A percentile compares a stretch with the other conserved stretches of the same genome.
Conservation (phyloP, 1,139 yeast genomes). For the Candida anutae region DNA sequence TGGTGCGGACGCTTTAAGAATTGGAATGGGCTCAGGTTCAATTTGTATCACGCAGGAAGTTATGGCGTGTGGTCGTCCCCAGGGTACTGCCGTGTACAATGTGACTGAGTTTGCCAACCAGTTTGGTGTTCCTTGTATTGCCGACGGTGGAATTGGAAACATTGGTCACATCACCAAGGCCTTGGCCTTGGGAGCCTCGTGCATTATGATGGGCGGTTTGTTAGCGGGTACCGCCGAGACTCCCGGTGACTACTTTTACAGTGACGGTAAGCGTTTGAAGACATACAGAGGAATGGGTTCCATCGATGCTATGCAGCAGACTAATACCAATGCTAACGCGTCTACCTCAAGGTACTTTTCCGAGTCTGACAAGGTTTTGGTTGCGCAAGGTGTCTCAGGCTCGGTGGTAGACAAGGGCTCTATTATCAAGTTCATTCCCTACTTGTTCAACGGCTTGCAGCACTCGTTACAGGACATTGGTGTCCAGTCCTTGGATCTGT, state of each 20-base stretch:
- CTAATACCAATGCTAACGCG: conserved; percentile 82
- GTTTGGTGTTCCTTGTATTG: conserved; percentile 94
- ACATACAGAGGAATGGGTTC: conserved; percentile 99
- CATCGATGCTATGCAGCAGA: conserved; percentile 97
- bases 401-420: conserved; percentile 97
- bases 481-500: conserved; percentile 53
- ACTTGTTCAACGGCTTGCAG: conserved; percentile 90
- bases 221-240: conserved; percentile 98
- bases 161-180: conserved; percentile 98
- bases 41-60: conserved; percentile 99
- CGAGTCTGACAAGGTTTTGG: conserved; percentile 89
- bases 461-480: conserved; percentile 99
- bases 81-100: conserved; percentile 91
- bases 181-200: conserved; percentile 90
- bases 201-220: conserved; percentile 99
- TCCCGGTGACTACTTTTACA: conserved; percentile 96
- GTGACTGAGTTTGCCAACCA: conserved; percentile 82
- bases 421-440: conserved; percentile 85
- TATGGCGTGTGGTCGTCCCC: conserved; percentile 99
- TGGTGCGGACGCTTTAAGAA: conserved; percentile 97
- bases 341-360: conserved; percentile 97
- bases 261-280: conserved; percentile 97
- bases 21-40: conserved; percentile 99
- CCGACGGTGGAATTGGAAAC: conserved; percentile 99
- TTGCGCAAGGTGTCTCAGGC: conserved; percentile 99